These are phyloP conservation scores for Tetrapyrgos nigripes DNA, from an alignment of 1,284 basidiomycete genomes.

Conservation along the genomic window DNA sequence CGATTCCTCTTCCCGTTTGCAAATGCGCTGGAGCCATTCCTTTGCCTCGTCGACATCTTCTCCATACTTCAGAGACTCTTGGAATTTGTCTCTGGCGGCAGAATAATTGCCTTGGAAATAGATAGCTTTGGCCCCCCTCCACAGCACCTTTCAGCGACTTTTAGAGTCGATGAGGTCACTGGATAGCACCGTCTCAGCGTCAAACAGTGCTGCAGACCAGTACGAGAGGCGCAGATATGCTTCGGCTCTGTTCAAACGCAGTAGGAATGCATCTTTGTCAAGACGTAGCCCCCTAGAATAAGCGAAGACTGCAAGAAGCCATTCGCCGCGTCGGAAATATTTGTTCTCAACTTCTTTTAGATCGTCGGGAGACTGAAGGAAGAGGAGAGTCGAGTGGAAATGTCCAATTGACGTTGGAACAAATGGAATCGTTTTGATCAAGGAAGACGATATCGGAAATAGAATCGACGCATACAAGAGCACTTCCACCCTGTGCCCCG, in stretches of 20 bases:
- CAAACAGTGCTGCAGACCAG: slow-evolving; percentile 25
- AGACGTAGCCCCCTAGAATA: slow-evolving; percentile 27
- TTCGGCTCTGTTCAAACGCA: slow-evolving; percentile 26
- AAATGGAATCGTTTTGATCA: background rate
- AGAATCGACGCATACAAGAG: too few species aligned
- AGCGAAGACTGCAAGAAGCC: slow-evolving; percentile 30
- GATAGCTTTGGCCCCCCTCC: slow-evolving; percentile 17
- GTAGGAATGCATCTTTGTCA: slow-evolving; percentile 14
- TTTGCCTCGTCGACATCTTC: background rate
- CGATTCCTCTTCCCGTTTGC: slow-evolving; percentile 14
- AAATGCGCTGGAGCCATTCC: background rate
- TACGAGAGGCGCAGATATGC: slow-evolving; percentile 27
- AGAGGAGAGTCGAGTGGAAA: background rate
- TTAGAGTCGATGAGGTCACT: slow-evolving; percentile 11
- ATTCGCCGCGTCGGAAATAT: slow-evolving; percentile 10
- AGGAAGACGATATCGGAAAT: background rate
- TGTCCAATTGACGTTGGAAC: background rate
- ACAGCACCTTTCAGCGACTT: slow-evolving; percentile 16
- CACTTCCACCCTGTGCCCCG: too few species aligned
- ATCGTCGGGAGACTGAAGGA: background rate
- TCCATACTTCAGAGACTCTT: background rate
- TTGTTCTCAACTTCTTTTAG: background rate
- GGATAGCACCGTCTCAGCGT: slow-evolving; percentile 22
- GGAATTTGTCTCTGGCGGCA: slow-evolving; percentile 8
- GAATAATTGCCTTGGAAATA: slow-evolving; percentile 21